Evolutionary conservation across 2,329 filamentous ascomycete species (phyloP), one percentile per base, ranked within the genome.

Genomic region (Ceratocystis ficicola): DNA sequence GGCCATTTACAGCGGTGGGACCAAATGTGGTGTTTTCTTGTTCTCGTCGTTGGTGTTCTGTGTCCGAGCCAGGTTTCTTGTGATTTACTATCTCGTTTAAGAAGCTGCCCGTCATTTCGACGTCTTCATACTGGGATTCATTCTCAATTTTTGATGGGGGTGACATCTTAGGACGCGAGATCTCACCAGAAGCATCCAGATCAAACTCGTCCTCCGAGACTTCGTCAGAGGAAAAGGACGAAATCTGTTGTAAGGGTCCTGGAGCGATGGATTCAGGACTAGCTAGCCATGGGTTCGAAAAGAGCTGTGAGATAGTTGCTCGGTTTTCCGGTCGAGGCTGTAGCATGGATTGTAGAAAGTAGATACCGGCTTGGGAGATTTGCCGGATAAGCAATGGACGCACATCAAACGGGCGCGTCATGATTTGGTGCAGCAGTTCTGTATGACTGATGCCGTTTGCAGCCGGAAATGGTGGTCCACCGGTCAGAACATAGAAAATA

Each of bases 381-480:
- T 78, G 77, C 8, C 75, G 76, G 5, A 76, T 73, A 8, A 81
- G 75, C 28, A 97, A 78, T 0, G 89, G 85, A 15, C 76, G 74
- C 12, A 83, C 81, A 70, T 95, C 84, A 5, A 94, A 77, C 0
- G 83, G 79, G 2, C 81, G 86, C 4, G 85, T 89, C 88, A 96
- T 96, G 73, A 97, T 94, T 69, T 85, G 88, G 68, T 90, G 81
- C 67, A 96, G 82, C 75, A 97, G 86, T 70, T 89, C 87, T 3
- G 86, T 85, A 68, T 93, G 89, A 69, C 85, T 86, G 63, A 87
- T 85, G 70, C 90, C 89, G 32, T 83, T 85, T 69, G 86, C 84
- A 17, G 89, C 91, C 32, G 87, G 87, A 73, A 90, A 97, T 0
- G 94, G 93, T 32, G 93, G 88, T 36, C 81, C 81, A 10, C 84